These are phyloP conservation scores for Solanum paucissectum DNA, from an alignment of 257 asterid genomes.

Conservation along the genomic window DNA sequence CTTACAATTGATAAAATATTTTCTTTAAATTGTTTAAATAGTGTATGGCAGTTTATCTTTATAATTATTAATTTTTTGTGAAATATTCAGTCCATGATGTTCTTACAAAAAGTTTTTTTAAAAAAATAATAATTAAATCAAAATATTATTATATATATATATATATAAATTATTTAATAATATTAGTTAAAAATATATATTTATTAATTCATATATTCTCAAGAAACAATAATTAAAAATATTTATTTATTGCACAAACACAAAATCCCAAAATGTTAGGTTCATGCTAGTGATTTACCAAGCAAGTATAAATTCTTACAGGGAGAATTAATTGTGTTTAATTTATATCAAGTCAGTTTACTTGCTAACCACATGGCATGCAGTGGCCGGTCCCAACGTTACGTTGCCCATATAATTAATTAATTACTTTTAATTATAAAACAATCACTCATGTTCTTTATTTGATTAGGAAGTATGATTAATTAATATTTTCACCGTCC, in stretches of 20 bases:
- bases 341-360: not conserved
- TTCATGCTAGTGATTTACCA: not conserved
- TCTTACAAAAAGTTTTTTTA: too few species aligned
- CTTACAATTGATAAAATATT: not conserved
- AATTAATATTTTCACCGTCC: constrained; percentile 11
- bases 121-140: too few species aligned
- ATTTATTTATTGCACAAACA: not conserved
- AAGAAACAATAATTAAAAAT: too few species aligned
- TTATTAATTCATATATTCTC: too few species aligned
- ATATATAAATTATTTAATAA: too few species aligned
- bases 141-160: too few species aligned
- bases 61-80: too few species aligned
- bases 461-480: constrained; percentile 12
- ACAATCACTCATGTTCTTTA: not conserved
- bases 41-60: too few species aligned
- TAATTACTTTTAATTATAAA: not conserved
- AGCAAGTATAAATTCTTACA: not conserved
- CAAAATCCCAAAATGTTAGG: not conserved
- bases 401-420: not conserved
- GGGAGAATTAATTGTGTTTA: not conserved
- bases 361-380: constrained; percentile 8
- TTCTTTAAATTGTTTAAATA: too few species aligned
- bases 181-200: too few species aligned
- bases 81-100: too few species aligned
- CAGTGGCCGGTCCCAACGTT: not conserved